A percentile compares a stretch with the other conserved stretches of the same genome.
These are phyloP conservation scores for Caryopteris hybrid DNA, from an alignment of 305 asterid genomes.

Conservation along the genomic window DNA sequence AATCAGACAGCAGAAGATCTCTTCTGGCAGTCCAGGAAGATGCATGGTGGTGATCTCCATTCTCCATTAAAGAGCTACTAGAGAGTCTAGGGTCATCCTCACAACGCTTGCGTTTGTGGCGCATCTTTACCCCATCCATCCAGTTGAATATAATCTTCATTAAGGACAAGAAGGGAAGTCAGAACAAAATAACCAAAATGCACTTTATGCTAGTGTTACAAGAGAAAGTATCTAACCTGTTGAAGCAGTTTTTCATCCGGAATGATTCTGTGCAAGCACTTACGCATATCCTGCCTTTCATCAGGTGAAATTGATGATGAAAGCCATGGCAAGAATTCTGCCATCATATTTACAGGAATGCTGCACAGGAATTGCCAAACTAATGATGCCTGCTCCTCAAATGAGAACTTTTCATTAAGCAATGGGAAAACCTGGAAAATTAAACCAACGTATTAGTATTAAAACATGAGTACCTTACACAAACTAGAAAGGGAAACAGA, in stretches of 20 bases:
- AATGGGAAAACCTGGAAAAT: constrained; percentile 73
- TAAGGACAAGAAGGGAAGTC: constrained; percentile 25
- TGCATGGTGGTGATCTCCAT: constrained; percentile 46
- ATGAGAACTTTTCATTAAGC: constrained; percentile 84
- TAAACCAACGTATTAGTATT: background rate
- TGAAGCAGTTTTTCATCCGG: constrained; percentile 89
- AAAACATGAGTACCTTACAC: background rate
- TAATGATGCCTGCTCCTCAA: constrained; percentile 95
- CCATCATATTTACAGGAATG: constrained; percentile 98
- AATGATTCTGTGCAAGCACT: constrained; percentile 76
- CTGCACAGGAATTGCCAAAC: constrained; percentile 99
- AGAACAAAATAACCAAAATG: constrained; percentile 19
- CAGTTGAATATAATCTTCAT: constrained; percentile 86
- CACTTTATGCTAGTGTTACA: constrained; percentile 7
- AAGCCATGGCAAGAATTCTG: constrained; percentile 98
- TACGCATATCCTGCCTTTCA: constrained; percentile 86
- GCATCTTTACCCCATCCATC: constrained; percentile 84
- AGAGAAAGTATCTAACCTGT: constrained; percentile 53
- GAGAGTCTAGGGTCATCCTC: constrained; percentile 44
- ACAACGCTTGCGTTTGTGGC: constrained; percentile 74
- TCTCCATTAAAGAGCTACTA: constrained; percentile 30
- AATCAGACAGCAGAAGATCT: constrained; percentile 36
- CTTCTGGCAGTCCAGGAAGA: constrained; percentile 38
- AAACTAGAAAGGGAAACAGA: background rate
- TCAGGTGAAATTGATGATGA: constrained; percentile 78